Base-by-base conservation (phyloP, 208 protist species). In the Wallacemonas sp. region DNA sequence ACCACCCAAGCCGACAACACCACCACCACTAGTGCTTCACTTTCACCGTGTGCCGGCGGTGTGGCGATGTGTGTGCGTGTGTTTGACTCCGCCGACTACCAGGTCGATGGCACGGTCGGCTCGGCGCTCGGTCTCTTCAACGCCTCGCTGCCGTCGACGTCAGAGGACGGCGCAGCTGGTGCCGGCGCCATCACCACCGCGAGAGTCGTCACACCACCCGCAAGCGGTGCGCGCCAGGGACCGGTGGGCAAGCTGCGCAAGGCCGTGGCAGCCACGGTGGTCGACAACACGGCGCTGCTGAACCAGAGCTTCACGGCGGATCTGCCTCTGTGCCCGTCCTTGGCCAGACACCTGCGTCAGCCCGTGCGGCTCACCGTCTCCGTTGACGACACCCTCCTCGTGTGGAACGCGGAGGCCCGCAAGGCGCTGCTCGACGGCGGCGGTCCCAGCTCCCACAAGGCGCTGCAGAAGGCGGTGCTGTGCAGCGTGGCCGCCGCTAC, bases 191-290 rank as follows among this genome's bases (percentile, higher is more conserved):
- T 0, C 2, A 26, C 29, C 38, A 19, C 12, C 26, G 54, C 26
- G n/a, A n/a, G n/a, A n/a, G n/a, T n/a, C n/a, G n/a, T n/a, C n/a
- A n/a, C 54, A 36, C 24, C 57, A 23, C 12, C 57, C 55, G 38
- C 38, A 1, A 14, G 5, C 14, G 47, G 14, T 26, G 61, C 46
- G 52, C 52, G 52, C 8, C 52, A 33, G 17, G 52, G 52, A 9
- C 26, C 52, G 8, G 66, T 60, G 30, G 12, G 21, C 41, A 49
- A 49, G 46, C 57, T 72, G 30, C 55, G 66, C 34, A 57, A 60
- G 44, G 66, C 55, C 0, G 47, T 65, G 5, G 57, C 66, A 27
- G 47, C 66, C 2, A 46, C 39, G 14, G 21, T 39, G 6, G 49
- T 54, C 24, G 30, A 46, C 4, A 32, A 64, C 54, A 24, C 46